Evolutionary conservation across 2,329 filamentous ascomycete species (phyloP).

Genomic region (Rugonectria rugulosa): DNA sequence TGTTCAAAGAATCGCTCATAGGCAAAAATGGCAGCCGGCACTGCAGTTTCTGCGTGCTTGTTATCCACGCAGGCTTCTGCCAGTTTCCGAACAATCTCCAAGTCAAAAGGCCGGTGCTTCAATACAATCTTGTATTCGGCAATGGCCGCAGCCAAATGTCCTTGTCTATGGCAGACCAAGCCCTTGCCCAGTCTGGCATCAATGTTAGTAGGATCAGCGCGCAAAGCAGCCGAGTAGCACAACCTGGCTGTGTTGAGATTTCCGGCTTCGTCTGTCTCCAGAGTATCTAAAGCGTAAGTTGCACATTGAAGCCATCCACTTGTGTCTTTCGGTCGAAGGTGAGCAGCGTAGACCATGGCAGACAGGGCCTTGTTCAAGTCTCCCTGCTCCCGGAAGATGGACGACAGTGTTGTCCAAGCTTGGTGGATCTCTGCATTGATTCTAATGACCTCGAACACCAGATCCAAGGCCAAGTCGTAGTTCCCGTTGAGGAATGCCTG

Average conservation of each 20-base stretch:
- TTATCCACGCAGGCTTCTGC: conserved; percentile 65
- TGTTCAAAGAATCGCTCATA: conserved; percentile 58
- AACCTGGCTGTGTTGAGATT: conserved; percentile 63
- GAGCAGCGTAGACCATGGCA: conserved; percentile 68
- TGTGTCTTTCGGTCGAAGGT: conserved; percentile 67
- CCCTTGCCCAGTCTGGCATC: conserved; percentile 67
- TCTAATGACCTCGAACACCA: conserved; percentile 69
- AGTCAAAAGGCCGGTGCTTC: conserved; percentile 60
- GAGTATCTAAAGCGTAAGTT: conserved; percentile 61
- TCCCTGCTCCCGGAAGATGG: conserved; percentile 67
- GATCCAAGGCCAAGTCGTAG: conserved; percentile 65
- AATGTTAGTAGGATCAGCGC: conserved; percentile 64
- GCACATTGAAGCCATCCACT: conserved; percentile 67
- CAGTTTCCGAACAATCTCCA: conserved; percentile 62
- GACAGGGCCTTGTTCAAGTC: conserved; percentile 64
- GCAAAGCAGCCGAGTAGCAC: conserved; percentile 67
- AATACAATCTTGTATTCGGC: conserved; percentile 64
- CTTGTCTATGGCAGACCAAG: conserved; percentile 63
- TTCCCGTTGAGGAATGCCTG: conserved; percentile 70
- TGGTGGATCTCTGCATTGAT: conserved; percentile 73
- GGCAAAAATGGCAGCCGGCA: conserved; percentile 53
- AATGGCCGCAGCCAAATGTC: conserved; percentile 61
- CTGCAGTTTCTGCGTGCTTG: conserved; percentile 51
- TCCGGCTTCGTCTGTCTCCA: conserved; percentile 55
- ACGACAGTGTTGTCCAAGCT: conserved; percentile 69